phyloP scores from a whole-genome alignment of 2,329 filamentous ascomycete genomes.

The Macrophomina tecta region DNA sequence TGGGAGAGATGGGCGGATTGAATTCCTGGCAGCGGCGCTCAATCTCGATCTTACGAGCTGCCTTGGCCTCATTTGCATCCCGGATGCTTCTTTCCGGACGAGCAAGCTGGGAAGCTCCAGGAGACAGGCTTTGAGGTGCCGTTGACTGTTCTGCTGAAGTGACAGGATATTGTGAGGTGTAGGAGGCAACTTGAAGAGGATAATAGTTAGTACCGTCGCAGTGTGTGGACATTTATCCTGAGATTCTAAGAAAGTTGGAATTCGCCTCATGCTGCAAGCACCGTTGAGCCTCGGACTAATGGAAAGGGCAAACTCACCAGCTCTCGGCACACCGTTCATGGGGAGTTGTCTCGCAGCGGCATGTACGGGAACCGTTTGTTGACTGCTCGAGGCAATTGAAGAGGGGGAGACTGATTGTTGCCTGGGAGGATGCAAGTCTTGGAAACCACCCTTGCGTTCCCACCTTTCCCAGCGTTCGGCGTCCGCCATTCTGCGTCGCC shows the following conservation, averaged over 20 bases:
- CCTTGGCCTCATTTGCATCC: slow-evolving; percentile 69
- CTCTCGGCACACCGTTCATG: slow-evolving; percentile 28
- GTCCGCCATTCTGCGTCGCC: slow-evolving; percentile 65
- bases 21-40: slow-evolving; percentile 71
- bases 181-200: slow-evolving; percentile 32
- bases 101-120: slow-evolving; percentile 36
- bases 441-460: slow-evolving; percentile 54
- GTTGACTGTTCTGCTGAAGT: slow-evolving; percentile 42
- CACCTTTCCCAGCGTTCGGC: slow-evolving; percentile 77
- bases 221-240: slow-evolving; percentile 9
- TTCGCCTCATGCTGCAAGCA: neutral
- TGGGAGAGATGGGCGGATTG: slow-evolving; percentile 67
- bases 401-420: slow-evolving; percentile 11
- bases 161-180: slow-evolving; percentile 40
- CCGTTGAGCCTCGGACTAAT: neutral
- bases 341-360: slow-evolving; percentile 15
- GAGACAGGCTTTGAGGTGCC: slow-evolving; percentile 38
- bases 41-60: slow-evolving; percentile 70
- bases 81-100: slow-evolving; percentile 62
- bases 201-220: slow-evolving; percentile 24
- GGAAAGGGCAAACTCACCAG: slow-evolving; percentile 5
- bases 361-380: neutral
- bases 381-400: slow-evolving; percentile 3
- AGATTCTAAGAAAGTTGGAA: neutral
- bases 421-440: neutral